Evolutionary conservation across 2,329 filamentous ascomycete genomes (phyloP).

Genomic region (Penicillium frequentans): DNA sequence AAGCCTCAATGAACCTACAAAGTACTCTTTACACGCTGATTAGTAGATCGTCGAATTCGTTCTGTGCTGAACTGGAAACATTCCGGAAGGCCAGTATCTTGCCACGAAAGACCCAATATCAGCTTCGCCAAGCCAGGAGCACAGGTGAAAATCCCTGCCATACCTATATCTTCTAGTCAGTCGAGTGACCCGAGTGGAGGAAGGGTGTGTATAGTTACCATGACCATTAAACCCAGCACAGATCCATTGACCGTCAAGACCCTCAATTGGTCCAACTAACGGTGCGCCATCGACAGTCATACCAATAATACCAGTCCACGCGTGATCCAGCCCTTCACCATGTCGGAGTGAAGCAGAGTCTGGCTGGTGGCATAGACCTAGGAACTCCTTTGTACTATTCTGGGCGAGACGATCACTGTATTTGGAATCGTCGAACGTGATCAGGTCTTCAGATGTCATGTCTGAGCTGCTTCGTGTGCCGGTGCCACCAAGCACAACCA

Average conservation of each 20-base stretch:
- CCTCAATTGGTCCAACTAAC: slow-evolving; percentile 1
- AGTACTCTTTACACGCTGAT: background rate
- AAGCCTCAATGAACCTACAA: background rate
- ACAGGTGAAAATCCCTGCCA: slow-evolving; percentile 6
- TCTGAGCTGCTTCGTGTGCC: slow-evolving; percentile 1
- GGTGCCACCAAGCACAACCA: slow-evolving; percentile 3
- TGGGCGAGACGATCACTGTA: background rate
- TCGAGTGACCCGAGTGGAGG: background rate
- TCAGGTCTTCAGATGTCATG: background rate
- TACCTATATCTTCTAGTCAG: background rate
- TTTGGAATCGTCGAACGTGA: slow-evolving; percentile 4
- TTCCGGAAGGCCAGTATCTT: slow-evolving; percentile 4
- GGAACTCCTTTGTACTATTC: slow-evolving; percentile 1
- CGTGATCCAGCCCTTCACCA: slow-evolving; percentile 6
- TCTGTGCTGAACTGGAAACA: slow-evolving; percentile 5
- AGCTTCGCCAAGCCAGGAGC: slow-evolving; percentile 5
- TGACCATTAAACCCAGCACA: slow-evolving; percentile 8
- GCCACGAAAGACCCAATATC: background rate
- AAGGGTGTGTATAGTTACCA: background rate
- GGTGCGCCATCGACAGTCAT: slow-evolving; percentile 2
- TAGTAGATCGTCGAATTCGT: background rate
- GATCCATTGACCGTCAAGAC: slow-evolving; percentile 5
- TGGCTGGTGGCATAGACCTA: background rate
- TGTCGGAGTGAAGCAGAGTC: background rate
- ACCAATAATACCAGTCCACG: slow-evolving; percentile 6